A percentile compares a stretch with the other conserved stretches of the same genome.
These are phyloP conservation scores for Talinum fruticosum DNA, from an alignment of 148 eudicot genomes.

Conservation along the genomic window DNA sequence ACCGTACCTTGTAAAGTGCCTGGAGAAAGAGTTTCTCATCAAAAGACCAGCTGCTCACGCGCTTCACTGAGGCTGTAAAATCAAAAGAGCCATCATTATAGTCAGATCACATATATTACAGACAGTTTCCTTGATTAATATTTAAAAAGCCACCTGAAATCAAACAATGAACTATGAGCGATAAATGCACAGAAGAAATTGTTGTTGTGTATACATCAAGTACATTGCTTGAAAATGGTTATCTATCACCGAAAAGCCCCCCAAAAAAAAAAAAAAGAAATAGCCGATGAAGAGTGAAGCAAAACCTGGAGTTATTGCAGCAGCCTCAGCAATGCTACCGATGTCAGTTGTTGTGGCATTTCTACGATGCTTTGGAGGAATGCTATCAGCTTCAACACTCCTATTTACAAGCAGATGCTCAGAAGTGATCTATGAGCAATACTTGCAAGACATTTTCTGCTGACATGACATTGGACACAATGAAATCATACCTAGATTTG, in stretches of 20 bases:
- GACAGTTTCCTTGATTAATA: no score
- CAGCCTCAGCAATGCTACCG: slow-evolving; percentile 45
- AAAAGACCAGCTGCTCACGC: slow-evolving; percentile 56
- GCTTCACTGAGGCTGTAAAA: slow-evolving; percentile 43
- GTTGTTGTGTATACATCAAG: background rate
- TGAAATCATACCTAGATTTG: slow-evolving; percentile 49
- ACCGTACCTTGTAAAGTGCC: slow-evolving; percentile 75
- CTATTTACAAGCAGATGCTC: slow-evolving; percentile 26
- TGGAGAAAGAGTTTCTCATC: slow-evolving; percentile 76
- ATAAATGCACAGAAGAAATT: background rate
- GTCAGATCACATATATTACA: background rate
- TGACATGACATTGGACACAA: background rate
- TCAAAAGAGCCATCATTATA: slow-evolving; percentile 13
- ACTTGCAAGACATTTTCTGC: background rate
- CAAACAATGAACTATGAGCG: background rate
- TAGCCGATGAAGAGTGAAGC: background rate
- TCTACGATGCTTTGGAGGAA: slow-evolving; percentile 58
- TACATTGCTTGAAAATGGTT: background rate
- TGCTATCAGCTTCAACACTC: slow-evolving; percentile 46
- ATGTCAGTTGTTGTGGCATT: slow-evolving; percentile 60
- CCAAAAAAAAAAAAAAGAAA: no score
- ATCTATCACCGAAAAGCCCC: no score
- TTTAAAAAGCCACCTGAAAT: no score
- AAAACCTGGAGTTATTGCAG: slow-evolving; percentile 56
- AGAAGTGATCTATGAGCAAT: slow-evolving; percentile 5